A percentile compares a stretch with the other conserved stretches of the same genome.
phyloP scores from a whole-genome alignment of 1,139 yeast species.

The Yamadazyma kanchanaburiensis region DNA sequence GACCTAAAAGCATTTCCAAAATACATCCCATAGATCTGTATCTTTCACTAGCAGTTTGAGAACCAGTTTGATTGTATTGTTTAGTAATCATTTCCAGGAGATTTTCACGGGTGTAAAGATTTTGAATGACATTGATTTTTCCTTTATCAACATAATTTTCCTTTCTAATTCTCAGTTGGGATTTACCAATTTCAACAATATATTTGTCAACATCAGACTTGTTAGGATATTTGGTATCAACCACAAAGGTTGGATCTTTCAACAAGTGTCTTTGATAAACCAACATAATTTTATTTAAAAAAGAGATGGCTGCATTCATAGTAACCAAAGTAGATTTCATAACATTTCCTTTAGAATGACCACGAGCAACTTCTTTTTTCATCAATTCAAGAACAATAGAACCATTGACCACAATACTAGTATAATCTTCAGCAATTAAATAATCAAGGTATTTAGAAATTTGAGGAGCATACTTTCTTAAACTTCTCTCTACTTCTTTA shows the following conservation, averaged over 20 bases:
- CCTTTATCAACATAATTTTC: not conserved
- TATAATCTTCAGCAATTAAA: not conserved
- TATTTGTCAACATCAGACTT: not conserved
- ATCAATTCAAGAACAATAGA: not conserved
- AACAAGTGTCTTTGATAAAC: not conserved
- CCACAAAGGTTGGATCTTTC: not conserved
- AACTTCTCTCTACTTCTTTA: not conserved
- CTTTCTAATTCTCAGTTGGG: not conserved
- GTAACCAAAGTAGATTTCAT: not conserved
- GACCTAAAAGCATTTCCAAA: slow-evolving; percentile 21
- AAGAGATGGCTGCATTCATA: not conserved
- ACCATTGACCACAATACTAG: not conserved
- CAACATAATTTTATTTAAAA: not conserved
- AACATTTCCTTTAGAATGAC: not conserved
- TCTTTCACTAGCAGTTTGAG: not conserved
- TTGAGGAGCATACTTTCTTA: not conserved
- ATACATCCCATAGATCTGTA: slow-evolving; percentile 17
- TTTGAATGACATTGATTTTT: not conserved
- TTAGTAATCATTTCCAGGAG: not conserved
- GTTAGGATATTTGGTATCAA: not conserved
- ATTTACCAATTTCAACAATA: not conserved
- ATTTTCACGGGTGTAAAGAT: not conserved
- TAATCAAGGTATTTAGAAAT: not conserved
- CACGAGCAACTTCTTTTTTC: not conserved
- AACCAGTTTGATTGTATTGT: not conserved